Conservation (phyloP, 2,329 filamentous ascomycete species). For the Phialophora verrucosa region DNA sequence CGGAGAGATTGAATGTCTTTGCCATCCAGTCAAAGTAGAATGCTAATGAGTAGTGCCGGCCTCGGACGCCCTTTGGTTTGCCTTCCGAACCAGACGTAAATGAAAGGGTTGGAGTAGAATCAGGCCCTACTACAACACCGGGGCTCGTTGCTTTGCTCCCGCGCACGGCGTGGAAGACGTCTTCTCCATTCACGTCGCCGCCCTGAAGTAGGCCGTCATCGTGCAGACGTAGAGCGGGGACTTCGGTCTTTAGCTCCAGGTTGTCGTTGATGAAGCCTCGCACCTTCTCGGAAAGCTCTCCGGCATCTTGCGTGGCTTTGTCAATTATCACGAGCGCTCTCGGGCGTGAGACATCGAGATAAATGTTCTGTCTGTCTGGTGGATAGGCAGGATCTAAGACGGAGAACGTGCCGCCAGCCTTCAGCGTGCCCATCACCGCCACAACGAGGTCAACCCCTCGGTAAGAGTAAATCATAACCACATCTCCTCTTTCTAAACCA, state of each 20-base stretch:
- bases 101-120: conserved; percentile 76
- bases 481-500: conserved; percentile 78
- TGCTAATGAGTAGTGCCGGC: conserved; percentile 82
- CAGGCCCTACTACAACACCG: conserved; percentile 80
- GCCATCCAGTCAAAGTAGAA: conserved; percentile 96
- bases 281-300: conserved; percentile 65
- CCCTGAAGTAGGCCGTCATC: conserved; percentile 76
- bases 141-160: conserved; percentile 63
- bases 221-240: conserved; percentile 74
- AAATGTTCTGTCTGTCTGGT: conserved; percentile 78
- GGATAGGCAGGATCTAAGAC: conserved; percentile 82
- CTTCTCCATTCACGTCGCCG: conserved; percentile 67
- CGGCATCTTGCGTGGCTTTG: conserved; percentile 71
- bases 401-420: conserved; percentile 65
- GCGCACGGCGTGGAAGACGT: conserved; percentile 66
- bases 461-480: conserved; percentile 91
- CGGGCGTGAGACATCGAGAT: conserved; percentile 79
- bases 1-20: conserved; percentile 74
- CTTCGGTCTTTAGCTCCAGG: conserved; percentile 71
- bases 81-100: conserved; percentile 79
- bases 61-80: conserved; percentile 82
- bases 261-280: conserved; percentile 73
- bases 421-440: conserved; percentile 76
- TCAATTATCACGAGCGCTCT: conserved; percentile 74
- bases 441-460: conserved; percentile 78